Evolutionary conservation across 768 basidiomycete genomes (phyloP).

Genomic region (Lentinula lateritia): DNA sequence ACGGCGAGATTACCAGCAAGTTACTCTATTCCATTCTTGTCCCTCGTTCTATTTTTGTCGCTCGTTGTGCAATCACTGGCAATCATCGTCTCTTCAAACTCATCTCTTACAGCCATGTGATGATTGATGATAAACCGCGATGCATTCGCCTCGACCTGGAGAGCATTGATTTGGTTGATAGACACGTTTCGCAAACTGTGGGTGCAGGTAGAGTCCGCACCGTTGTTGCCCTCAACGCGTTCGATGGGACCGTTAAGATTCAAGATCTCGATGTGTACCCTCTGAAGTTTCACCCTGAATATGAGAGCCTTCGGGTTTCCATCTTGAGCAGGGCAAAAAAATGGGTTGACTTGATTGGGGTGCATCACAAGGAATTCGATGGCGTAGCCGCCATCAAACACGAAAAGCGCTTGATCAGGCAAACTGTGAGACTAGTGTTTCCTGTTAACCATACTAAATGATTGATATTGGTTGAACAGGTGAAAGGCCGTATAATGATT

Average conservation of each 20-base stretch:
- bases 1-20: slow-evolving; percentile 54
- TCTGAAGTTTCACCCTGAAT: slow-evolving; percentile 43
- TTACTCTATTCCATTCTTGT: slow-evolving; percentile 52
- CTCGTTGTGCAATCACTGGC: slow-evolving; percentile 47
- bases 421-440: slow-evolving; percentile 34
- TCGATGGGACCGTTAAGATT: slow-evolving; percentile 49
- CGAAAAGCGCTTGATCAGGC: slow-evolving; percentile 32
- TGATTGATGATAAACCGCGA: slow-evolving; percentile 27
- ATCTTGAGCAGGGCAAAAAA: slow-evolving; percentile 48
- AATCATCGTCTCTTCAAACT: slow-evolving; percentile 47
- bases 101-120: slow-evolving; percentile 29
- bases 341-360: slow-evolving; percentile 47
- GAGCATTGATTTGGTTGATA: slow-evolving; percentile 47
- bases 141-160: slow-evolving; percentile 43
- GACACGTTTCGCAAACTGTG: slow-evolving; percentile 24
- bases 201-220: slow-evolving; percentile 36
- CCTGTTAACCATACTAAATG: neutral
- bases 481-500: slow-evolving; percentile 56
- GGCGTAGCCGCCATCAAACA: slow-evolving; percentile 41
- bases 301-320: slow-evolving; percentile 31
- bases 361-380: slow-evolving; percentile 54
- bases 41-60: slow-evolving; percentile 45
- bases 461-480: slow-evolving; percentile 22
- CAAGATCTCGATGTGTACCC: slow-evolving; percentile 47
- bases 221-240: slow-evolving; percentile 32